A percentile compares a stretch with the other conserved stretches of the same genome.
Conservation (phyloP, 2,329 filamentous ascomycete genomes). For the Hyphodiscus sp. region DNA sequence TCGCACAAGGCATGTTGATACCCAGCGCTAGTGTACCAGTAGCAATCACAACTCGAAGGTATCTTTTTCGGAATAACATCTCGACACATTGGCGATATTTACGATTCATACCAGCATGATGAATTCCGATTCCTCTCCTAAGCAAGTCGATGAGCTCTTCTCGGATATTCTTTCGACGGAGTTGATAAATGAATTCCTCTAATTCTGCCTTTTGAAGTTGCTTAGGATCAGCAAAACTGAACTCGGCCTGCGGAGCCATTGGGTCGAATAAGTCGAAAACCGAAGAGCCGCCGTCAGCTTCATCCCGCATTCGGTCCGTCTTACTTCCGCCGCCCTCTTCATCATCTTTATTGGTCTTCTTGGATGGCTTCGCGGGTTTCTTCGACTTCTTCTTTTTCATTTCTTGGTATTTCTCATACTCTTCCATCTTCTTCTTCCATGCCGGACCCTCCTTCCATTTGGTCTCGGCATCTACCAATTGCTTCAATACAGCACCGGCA, state of each 20-base stretch:
- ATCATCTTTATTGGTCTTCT: conserved; percentile 40
- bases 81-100: conserved; percentile 69
- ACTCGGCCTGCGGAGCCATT: conserved; percentile 53
- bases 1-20: conserved; percentile 82
- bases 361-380: conserved; percentile 35
- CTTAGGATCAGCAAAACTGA: conserved; percentile 59
- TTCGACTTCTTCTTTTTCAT: conserved; percentile 37
- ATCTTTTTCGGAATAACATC: conserved; percentile 68
- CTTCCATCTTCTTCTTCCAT: conserved; percentile 55
- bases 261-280: conserved; percentile 62
- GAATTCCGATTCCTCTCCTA: conserved; percentile 63
- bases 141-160: conserved; percentile 54
- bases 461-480: conserved; percentile 48
- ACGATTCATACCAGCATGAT: conserved; percentile 75
- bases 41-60: conserved; percentile 62
- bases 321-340: conserved; percentile 44
- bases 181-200: conserved; percentile 43
- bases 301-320: conserved; percentile 50
- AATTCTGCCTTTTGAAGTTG: conserved; percentile 54
- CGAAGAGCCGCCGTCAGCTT: conserved; percentile 47
- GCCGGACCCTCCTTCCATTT: conserved; percentile 48
- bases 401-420: conserved; percentile 52
- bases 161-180: conserved; percentile 44
- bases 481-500: conserved; percentile 41
- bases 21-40: conserved; percentile 71